Conservation (phyloP, 495 filamentous ascomycete species). For the Lasiosphaeria miniovina region DNA sequence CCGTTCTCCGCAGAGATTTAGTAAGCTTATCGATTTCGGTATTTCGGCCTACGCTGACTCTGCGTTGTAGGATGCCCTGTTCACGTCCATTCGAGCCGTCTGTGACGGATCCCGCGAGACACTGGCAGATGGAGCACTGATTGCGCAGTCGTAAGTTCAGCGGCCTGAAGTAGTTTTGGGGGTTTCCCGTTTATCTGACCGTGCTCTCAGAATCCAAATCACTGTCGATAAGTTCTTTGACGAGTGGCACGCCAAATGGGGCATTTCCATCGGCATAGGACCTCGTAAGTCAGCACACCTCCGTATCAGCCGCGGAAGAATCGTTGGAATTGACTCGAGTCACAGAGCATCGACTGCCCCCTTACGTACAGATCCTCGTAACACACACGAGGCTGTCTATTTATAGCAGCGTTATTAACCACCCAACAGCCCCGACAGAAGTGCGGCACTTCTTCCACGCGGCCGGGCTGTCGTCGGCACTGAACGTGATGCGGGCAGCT, state of each 20-base stretch:
- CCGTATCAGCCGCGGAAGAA: neutral
- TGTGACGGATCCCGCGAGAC: conserved; percentile 55
- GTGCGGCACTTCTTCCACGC: conserved; percentile 70
- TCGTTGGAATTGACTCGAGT: neutral
- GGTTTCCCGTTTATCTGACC: neutral
- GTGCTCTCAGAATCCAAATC: conserved; percentile 48
- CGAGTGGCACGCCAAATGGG: conserved; percentile 61
- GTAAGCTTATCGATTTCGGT: conserved; percentile 35
- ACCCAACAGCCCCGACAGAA: conserved; percentile 65
- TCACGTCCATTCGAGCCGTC: conserved; percentile 56
- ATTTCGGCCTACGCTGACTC: conserved; percentile 16
- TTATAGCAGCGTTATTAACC: conserved; percentile 72
- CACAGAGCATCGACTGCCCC: conserved; percentile 58
- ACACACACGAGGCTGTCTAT: conserved; percentile 68
- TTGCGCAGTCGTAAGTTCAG: conserved; percentile 54
- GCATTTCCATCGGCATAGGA: conserved; percentile 55
- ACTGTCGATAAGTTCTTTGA: conserved; percentile 62
- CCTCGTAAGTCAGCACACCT: conserved; percentile 37
- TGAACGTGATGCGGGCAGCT: conserved; percentile 71
- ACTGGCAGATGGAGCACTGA: conserved; percentile 47
- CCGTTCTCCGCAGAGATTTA: conserved; percentile 63
- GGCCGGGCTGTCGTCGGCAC: conserved; percentile 62
- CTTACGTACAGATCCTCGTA: conserved; percentile 73
- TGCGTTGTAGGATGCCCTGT: conserved; percentile 52
- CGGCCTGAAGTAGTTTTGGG: neutral